Evolutionary conservation across 2,329 filamentous ascomycete genomes (phyloP).

Genomic region (Diaporthe citrichinensis): DNA sequence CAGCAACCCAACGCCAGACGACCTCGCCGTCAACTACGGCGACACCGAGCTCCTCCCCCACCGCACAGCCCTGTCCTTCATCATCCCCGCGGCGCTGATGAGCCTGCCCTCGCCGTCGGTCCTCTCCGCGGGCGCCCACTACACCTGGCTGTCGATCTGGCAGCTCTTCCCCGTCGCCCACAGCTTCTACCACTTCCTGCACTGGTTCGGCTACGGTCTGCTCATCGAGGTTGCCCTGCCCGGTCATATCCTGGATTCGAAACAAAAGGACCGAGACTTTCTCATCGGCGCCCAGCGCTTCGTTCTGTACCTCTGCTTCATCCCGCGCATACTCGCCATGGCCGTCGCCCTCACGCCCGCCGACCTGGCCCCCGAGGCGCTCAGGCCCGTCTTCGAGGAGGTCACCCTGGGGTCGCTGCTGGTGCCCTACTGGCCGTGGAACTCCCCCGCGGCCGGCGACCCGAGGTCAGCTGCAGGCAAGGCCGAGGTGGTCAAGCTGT

Average conservation of each 20-base stretch:
- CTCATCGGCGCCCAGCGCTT: not conserved
- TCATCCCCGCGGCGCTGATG: constrained; percentile 60
- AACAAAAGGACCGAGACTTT: not conserved
- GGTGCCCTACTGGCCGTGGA: constrained; percentile 48
- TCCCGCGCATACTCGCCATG: constrained; percentile 57
- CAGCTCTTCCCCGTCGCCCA: constrained; percentile 65
- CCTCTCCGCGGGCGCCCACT: constrained; percentile 58
- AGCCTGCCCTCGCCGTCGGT: constrained; percentile 56
- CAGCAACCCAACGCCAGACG: not conserved
- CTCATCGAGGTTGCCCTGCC: not conserved
- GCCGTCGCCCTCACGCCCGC: constrained; percentile 56
- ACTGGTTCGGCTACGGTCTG: fast-evolving
- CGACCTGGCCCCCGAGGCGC: constrained; percentile 50
- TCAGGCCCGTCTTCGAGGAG: constrained; percentile 41
- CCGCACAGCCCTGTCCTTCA: constrained; percentile 58
- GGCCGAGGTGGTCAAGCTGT: constrained; percentile 57
- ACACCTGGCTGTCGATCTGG: constrained; percentile 63
- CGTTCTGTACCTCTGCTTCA: constrained; percentile 52
- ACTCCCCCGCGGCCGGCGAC: constrained; percentile 56
- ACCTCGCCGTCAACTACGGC: constrained; percentile 2
- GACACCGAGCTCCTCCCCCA: constrained; percentile 52
- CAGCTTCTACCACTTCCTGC: constrained; percentile 52
- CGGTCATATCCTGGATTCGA: fast-evolving
- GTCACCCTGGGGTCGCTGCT: constrained; percentile 50
- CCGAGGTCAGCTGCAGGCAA: constrained; percentile 53